Base-by-base conservation (phyloP, 352 stramenopile species). In the Detonula confervacea region DNA sequence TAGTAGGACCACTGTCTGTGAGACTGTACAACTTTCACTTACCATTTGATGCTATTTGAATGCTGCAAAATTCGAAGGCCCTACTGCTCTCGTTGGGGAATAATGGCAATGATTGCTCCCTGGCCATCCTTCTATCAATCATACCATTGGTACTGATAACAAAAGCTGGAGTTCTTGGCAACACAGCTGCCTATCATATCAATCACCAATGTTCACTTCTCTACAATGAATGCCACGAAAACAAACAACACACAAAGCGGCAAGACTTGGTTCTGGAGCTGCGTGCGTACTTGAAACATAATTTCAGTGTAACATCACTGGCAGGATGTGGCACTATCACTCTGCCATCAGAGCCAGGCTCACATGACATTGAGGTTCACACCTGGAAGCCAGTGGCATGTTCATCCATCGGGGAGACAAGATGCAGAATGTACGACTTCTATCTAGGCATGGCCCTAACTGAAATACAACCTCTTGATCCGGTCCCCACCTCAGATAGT, bases 281-380 rank as follows among this genome's bases (percentile, higher is more conserved):
- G 14, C 27, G 44, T 51, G 62, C 44, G 18, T 74, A 74, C 52
- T 62, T 64, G n/a, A 61, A 60, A 29, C 63, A 81, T 33, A 81
- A 81, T 42, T 80, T 80, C 22, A 64, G 64, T n/a, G n/a, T n/a
- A n/a, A 68, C 30, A 49, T 75, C 64, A 67, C 44, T 81, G 20
- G 64, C 47, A 24, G 73, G 73, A 55, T 72, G 29, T 47, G 73
- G 63, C 8, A 46, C 42, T 60, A 29, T 66, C 27, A 39, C n/a
- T 69, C 46, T 75, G 24, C 73, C 73, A 42, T 60, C 35, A 12
- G 47, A 72, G 20, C 33, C 63, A 35, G 64, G 64, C 11, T 35
- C 25, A 27, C 67, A 66, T 16, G 57, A 81, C 30, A 18, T 75
- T 6, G 14, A 55, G 5, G 65, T 72, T 25, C 25, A 22, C 47